Conservation (phyloP, 148 eudicot species). For the Linanthus parryae region DNA sequence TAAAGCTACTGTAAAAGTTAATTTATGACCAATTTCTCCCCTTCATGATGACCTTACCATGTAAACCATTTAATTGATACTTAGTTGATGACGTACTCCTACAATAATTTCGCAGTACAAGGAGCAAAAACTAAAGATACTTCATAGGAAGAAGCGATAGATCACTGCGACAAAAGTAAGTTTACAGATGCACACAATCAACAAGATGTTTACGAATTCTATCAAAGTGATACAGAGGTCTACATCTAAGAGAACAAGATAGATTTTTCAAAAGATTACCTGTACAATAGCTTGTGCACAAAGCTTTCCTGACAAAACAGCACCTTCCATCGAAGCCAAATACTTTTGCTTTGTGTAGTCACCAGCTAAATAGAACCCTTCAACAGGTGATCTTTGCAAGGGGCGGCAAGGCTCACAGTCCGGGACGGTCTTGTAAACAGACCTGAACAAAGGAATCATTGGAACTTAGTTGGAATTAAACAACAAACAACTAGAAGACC, state of each 20-base stretch:
- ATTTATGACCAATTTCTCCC: too few relatives aligned
- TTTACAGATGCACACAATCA: not conserved
- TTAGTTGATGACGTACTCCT: too few relatives aligned
- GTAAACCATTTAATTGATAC: too few relatives aligned
- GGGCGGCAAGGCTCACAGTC: slow-evolving; percentile 93
- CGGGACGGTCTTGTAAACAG: slow-evolving; percentile 93
- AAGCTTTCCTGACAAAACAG: slow-evolving; percentile 93
- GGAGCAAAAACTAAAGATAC: too few relatives aligned
- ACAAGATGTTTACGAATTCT: not conserved
- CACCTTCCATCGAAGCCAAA: slow-evolving; percentile 99
- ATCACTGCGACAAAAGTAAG: not conserved
- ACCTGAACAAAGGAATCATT: slow-evolving; percentile 33
- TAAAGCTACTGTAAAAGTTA: too few relatives aligned
- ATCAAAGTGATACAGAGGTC: not conserved
- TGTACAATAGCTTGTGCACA: slow-evolving; percentile 96
- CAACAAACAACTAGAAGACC: not conserved
- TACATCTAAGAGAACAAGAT: not conserved
- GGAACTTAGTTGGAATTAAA: not conserved
- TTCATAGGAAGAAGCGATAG: not conserved
- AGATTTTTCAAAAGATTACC: slow-evolving; percentile 30
- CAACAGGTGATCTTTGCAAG: slow-evolving; percentile 80
- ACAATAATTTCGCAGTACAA: too few relatives aligned
- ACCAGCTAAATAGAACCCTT: slow-evolving; percentile 94
- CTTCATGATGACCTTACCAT: too few relatives aligned
- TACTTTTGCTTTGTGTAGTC: slow-evolving; percentile 98